These are phyloP conservation scores for Neonectria faginata DNA, from an alignment of 2,329 filamentous ascomycete species.

Conservation along the genomic window DNA sequence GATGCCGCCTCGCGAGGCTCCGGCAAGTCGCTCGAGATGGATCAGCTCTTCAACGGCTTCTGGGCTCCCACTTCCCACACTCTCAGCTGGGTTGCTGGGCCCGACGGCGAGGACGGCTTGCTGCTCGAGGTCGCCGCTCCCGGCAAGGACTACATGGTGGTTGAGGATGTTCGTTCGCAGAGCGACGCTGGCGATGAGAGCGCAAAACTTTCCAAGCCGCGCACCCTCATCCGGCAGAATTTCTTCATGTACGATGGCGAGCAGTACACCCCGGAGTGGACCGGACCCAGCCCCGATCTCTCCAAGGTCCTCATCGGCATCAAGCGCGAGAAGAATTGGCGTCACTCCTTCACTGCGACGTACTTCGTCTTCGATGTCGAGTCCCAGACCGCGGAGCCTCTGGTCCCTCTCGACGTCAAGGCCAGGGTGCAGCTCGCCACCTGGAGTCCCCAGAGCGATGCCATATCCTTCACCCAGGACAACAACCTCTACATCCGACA, in stretches of 20 bases:
- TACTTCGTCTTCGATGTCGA: slow-evolving; percentile 96
- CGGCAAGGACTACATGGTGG: slow-evolving; percentile 81
- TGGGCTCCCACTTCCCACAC: slow-evolving; percentile 74
- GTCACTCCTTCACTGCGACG: slow-evolving; percentile 85
- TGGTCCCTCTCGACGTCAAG: slow-evolving; percentile 76
- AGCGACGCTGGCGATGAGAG: slow-evolving; percentile 44
- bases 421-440: slow-evolving; percentile 83
- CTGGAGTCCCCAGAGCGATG: slow-evolving; percentile 90
- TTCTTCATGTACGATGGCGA: slow-evolving; percentile 71
- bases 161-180: slow-evolving; percentile 81
- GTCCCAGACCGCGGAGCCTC: slow-evolving; percentile 79
- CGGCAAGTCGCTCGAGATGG: slow-evolving; percentile 78
- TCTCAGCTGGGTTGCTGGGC: slow-evolving; percentile 82
- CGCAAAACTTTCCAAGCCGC: slow-evolving; percentile 60
- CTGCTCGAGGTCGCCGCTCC: slow-evolving; percentile 77
- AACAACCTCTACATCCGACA: slow-evolving; percentile 92
- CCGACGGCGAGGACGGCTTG: slow-evolving; percentile 83
- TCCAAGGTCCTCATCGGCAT: slow-evolving; percentile 88
- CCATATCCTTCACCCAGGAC: slow-evolving; percentile 86
- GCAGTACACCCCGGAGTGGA: slow-evolving; percentile 67
- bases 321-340: slow-evolving; percentile 80
- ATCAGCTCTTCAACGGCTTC: slow-evolving; percentile 74
- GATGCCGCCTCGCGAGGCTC: slow-evolving; percentile 72
- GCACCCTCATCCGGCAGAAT: slow-evolving; percentile 79
- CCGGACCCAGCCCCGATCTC: slow-evolving; percentile 84